Percentiles rank a stretch among this genome's conserved stretches.
Conservation (phyloP, 2,329 filamentous ascomycete species). For the Phyllosticta paracitricarpa region DNA sequence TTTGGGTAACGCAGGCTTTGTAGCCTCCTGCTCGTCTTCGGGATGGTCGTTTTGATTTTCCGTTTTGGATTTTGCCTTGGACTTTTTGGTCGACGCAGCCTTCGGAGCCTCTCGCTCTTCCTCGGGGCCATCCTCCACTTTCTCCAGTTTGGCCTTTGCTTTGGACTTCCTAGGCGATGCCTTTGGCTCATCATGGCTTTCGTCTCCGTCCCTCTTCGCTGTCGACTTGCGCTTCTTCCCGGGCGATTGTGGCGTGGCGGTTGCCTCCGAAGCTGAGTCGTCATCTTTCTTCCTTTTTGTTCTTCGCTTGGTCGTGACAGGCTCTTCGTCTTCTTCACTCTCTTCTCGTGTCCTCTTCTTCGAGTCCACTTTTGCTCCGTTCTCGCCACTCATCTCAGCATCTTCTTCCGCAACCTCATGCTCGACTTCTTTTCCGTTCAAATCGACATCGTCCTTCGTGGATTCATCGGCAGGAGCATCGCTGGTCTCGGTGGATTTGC, state of each 20-base stretch:
- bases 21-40: background rate
- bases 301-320: constrained; percentile 26
- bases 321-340: constrained; percentile 22
- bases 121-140: constrained; percentile 1
- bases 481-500: background rate
- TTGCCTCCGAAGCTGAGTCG: constrained; percentile 11
- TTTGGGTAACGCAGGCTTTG: background rate
- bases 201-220: constrained; percentile 4
- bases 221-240: background rate
- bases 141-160: constrained; percentile 13
- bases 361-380: background rate
- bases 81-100: constrained; percentile 4
- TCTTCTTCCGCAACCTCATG: constrained; percentile 1
- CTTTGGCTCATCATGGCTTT: constrained; percentile 8
- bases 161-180: constrained; percentile 12
- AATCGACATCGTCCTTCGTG: background rate
- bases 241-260: constrained; percentile 8
- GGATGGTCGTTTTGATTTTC: background rate
- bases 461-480: background rate
- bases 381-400: constrained; percentile 7
- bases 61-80: constrained; percentile 3
- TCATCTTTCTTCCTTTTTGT: constrained; percentile 13
- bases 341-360: constrained; percentile 6
- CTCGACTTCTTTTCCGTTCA: constrained; percentile 13
- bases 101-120: constrained; percentile 1